Evolutionary conservation across 2,329 filamentous ascomycete species (phyloP).

Genomic region (Bipolaris sorokiniana): DNA sequence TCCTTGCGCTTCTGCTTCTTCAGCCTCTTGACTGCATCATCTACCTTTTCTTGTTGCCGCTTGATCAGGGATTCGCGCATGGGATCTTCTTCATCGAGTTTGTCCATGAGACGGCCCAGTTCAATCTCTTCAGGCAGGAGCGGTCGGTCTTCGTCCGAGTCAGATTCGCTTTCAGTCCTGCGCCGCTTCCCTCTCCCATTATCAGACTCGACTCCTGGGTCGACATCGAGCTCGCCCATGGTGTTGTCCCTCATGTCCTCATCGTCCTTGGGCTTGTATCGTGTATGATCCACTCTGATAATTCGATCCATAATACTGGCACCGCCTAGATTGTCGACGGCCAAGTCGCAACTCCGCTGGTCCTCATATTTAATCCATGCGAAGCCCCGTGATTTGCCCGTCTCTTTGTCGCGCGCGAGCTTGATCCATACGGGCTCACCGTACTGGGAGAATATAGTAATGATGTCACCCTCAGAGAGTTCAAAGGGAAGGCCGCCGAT

Average conservation of each 20-base stretch:
- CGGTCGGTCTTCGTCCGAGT: constrained; percentile 60
- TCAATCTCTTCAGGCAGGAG: constrained; percentile 83
- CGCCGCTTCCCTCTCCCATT: constrained; percentile 58
- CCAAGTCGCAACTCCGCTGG: constrained; percentile 91
- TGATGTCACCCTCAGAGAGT: constrained; percentile 91
- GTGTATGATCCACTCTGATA: constrained; percentile 87
- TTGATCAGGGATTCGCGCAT: constrained; percentile 93
- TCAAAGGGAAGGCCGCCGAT: constrained; percentile 93
- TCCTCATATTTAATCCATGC: constrained; percentile 98
- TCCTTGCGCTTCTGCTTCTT: constrained; percentile 56
- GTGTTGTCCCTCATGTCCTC: constrained; percentile 67
- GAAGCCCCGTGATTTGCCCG: constrained; percentile 92
- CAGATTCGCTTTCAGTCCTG: constrained; percentile 51
- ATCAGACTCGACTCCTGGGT: constrained; percentile 46
- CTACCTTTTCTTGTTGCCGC: constrained; percentile 89
- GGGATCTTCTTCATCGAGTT: constrained; percentile 93
- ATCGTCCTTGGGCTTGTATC: constrained; percentile 88
- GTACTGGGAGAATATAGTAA: constrained; percentile 96
- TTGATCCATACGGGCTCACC: constrained; percentile 95
- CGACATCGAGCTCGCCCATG: constrained; percentile 56
- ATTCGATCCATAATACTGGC: constrained; percentile 80
- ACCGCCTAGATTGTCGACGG: constrained; percentile 93
- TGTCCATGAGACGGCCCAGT: constrained; percentile 72
- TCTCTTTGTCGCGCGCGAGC: constrained; percentile 91
- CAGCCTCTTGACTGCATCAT: constrained; percentile 67